Base-by-base conservation (phyloP, 1,284 basidiomycete species). In the Ceratobasidium sp. region DNA sequence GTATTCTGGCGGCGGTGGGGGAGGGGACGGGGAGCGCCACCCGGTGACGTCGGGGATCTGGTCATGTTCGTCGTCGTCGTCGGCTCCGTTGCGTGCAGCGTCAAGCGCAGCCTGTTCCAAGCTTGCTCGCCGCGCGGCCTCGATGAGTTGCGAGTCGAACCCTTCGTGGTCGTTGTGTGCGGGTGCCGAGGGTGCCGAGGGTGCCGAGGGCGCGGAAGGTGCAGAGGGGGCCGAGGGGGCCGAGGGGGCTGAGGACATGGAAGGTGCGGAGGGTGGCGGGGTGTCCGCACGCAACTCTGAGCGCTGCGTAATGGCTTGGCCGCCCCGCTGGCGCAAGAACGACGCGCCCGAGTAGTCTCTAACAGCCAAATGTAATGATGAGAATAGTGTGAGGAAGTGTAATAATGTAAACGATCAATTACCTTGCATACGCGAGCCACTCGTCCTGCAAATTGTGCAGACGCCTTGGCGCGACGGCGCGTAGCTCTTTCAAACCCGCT, bases 401-500 rank as follows among this genome's bases (percentile, higher is more conserved):
- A n/a, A n/a, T n/a, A n/a, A n/a, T n/a, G n/a, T n/a, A n/a, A n/a
- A n/a, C n/a, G n/a, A n/a, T n/a, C n/a, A n/a, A n/a, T 57, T 31
- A 33, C 56, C 22, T 9, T 5, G 27, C 9, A n/a, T 57, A 57
- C 15, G 14, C 5, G 22, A 17, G 41, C 56, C 56, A 57, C 29
- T 29, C 56, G 14, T 9, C 27, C 27, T 57, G 56, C 27, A 57
- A n/a, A 17, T 19, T n/a, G n/a, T 27, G 1, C n/a, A 57, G 19
- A 9, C 56, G 56, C 17, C 56, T 27, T 33, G 56, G 56, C 6
- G 56, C 27, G 31, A 57, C 29, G 14, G 7, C 17, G 15, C 56
- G 56, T 1, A 57, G 56, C 8, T 57, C 56, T 33, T 57, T 57
- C 56, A 57, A 27, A 2, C 51, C 51, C 6, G 51, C 51, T 27